Percentiles rank a stretch among this genome's conserved stretches.
Conservation (phyloP, 176 grass and related monocot species). For the Oryza meridionalis region DNA sequence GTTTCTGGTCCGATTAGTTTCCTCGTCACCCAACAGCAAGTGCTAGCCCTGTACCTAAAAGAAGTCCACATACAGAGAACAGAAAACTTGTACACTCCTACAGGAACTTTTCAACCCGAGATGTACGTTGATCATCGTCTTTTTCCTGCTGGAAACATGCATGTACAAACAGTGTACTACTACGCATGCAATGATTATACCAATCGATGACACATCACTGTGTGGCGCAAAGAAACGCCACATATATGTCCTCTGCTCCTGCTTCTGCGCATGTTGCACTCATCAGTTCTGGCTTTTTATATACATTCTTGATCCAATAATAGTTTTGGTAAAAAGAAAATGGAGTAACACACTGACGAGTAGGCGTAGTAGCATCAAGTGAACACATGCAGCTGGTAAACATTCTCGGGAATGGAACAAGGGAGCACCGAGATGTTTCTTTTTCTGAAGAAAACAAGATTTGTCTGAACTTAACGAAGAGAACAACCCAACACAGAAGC, state of each 20-base stretch:
- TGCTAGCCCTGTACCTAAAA: background rate
- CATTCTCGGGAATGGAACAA: background rate
- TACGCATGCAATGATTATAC: constrained; percentile 17
- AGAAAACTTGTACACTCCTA: background rate
- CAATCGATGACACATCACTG: constrained; percentile 7
- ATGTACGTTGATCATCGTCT: background rate
- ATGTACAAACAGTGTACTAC: background rate
- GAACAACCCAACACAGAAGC: constrained; percentile 8
- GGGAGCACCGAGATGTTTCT: background rate
- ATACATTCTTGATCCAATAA: background rate
- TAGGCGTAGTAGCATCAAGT: background rate
- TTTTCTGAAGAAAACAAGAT: background rate
- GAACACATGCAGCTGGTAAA: background rate
- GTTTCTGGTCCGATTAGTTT: constrained; percentile 31
- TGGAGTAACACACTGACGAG: background rate
- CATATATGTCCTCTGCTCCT: background rate
- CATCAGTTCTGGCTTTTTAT: too few species aligned
- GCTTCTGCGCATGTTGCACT: too few species aligned
- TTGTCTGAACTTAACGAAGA: background rate
- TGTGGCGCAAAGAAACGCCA: background rate
- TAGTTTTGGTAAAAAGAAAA: background rate
- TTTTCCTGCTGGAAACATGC: constrained; percentile 35
- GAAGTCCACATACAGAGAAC: background rate
- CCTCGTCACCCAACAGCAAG: constrained; percentile 43
- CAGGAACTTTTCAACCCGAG: background rate